Base-by-base conservation (phyloP, 2,329 filamentous ascomycete species). In the Dendryphion nanum region DNA sequence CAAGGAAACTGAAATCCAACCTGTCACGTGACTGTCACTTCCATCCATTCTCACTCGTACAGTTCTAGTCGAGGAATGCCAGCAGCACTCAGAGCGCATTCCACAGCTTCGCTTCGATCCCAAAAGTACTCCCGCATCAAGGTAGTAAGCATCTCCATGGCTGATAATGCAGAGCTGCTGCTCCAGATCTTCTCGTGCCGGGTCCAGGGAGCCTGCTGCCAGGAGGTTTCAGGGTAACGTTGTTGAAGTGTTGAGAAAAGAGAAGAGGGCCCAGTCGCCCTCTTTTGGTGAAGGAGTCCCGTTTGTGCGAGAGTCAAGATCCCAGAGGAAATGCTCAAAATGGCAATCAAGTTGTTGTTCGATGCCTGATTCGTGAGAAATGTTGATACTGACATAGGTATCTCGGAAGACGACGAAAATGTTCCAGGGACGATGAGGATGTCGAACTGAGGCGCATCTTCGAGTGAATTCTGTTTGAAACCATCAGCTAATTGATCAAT, bases 81-180 rank as follows among this genome's bases (percentile, higher is more conserved):
- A 8, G 55, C 58, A 4, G 53, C 53, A 3, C 41, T 40, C 32
- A 65, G 31, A 4, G 48, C 60, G 37, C 43, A 61, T 19, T 62
- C 57, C 3, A 63, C 51, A 1, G 55, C 57, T 30, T 59, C 55
- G 2, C 38, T 48, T 12, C 62, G 51, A 36, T 65, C 62, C 62
- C 62, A 65, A 36, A 63, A 64, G 39, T 61, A 64, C 42, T 65
- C 57, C 16, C 59, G 51, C 55, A 64, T 59, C 51, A 53, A 65
- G 1, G 54, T 47, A 0, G 55, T 45, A 6, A 60, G 45, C 60
- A 64, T 63, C 12, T 64, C 55, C 8, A 63, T 53, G 1, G 53
- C 59, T 1, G 57, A 51, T 10, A 63, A 35, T 1, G 59, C 50
- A 2, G 57, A 58, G 15, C 52, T 56, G 35, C 60, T 61, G 28